These are phyloP conservation scores for Pharnaceum exiguum DNA, from an alignment of 148 eudicot genomes.

Conservation along the genomic window DNA sequence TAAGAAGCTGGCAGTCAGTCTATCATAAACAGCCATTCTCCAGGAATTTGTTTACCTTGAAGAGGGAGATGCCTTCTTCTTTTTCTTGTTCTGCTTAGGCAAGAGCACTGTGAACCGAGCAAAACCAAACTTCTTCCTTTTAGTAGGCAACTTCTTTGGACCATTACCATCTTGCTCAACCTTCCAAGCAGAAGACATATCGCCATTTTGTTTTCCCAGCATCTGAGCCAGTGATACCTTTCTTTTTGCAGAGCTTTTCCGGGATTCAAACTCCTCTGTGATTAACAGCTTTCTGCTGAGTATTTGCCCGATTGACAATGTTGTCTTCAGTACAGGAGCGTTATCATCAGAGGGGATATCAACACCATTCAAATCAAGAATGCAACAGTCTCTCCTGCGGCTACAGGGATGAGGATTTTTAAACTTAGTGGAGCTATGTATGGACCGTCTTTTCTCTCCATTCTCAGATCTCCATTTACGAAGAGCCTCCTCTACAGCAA, in stretches of 20 bases:
- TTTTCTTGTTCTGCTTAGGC: slow-evolving; percentile 65
- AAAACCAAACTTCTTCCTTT: slow-evolving; percentile 89
- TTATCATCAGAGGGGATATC: slow-evolving; percentile 28
- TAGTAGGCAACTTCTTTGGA: slow-evolving; percentile 35
- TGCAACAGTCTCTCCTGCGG: slow-evolving; percentile 34
- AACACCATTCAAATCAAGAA: slow-evolving; percentile 55
- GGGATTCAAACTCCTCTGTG: slow-evolving; percentile 62
- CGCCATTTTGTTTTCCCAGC: slow-evolving; percentile 55
- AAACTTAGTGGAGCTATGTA: slow-evolving; percentile 61
- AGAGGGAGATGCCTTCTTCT: slow-evolving; percentile 46
- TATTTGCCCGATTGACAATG: slow-evolving; percentile 89
- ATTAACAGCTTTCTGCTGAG: slow-evolving; percentile 80
- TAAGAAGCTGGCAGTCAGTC: slow-evolving; percentile 1
- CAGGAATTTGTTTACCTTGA: slow-evolving; percentile 17
- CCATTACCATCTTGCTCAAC: slow-evolving; percentile 31
- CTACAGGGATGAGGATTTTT: slow-evolving; percentile 50
- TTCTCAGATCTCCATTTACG: slow-evolving; percentile 87
- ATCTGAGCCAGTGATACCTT: slow-evolving; percentile 77
- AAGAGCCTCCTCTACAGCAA: slow-evolving; percentile 84
- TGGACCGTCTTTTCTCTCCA: slow-evolving; percentile 60
- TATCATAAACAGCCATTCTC: neutral
- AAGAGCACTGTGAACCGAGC: slow-evolving; percentile 57
- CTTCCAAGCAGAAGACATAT: slow-evolving; percentile 28
- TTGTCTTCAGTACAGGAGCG: slow-evolving; percentile 48
- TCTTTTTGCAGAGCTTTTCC: slow-evolving; percentile 33